Base-by-base conservation (phyloP, 176 grass and related monocot species). In the Tuctoria greenei region DNA sequence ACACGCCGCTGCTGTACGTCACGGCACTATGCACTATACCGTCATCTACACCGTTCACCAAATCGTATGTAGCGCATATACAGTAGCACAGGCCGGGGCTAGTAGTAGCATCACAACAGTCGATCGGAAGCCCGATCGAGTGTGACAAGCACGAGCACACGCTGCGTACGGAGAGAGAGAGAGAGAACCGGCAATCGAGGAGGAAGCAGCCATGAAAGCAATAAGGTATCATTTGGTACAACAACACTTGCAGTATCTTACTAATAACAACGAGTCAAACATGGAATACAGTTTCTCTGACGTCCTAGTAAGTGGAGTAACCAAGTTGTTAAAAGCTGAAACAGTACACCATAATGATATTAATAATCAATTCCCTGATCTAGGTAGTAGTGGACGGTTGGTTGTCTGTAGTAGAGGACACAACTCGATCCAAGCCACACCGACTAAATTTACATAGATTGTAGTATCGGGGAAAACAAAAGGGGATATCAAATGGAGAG, bases 341-440 rank as follows among this genome's bases (percentile, higher is more conserved):
- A 17, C 47, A 51, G 79, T 76, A 81, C 72, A 73, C 47, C 49
- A 61, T 67, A 16, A 50, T 43, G 41, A 63, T 59, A n/a, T n/a
- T n/a, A 57, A 65, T 76, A 76, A 84, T 84, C 64, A 84, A 88
- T 84, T 84, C 71, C 28, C 81, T 80, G n/a, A n/a, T n/a, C 86
- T 64, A 75, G 85, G 70, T 80, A 79, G 89, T 81, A 90, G 89
- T 84, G 89, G 95, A 94, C 78, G 89, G 95, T 94, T 79, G 91
- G 95, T 98, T 94, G 95, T 90, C 90, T 79, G 51, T 79, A 75
- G 51, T 79, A 75, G 87, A 77, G 73, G 64, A 82, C 79, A 87
- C 95, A 90, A 92, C 95, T 94, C 91, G 84, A 94, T 88, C 91
- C 91, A 76, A 66, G 51, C 84, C 75, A 85, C 75, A 31, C 26